phyloP scores from a whole-genome alignment of 768 basidiomycete species.

The Rhodocollybia butyracea region DNA sequence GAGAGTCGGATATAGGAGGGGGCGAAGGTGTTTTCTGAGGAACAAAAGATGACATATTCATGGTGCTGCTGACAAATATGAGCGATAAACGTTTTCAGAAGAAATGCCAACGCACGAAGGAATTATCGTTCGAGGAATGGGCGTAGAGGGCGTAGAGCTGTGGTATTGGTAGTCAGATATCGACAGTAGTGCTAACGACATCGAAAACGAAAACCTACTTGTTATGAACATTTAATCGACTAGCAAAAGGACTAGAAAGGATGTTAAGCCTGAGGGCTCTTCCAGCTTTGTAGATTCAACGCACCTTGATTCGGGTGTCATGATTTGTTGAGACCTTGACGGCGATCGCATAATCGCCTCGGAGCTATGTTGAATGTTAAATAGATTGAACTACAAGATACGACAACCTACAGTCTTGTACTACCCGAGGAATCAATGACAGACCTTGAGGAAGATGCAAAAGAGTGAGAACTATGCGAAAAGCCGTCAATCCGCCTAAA shows the following conservation, averaged over 20 bases:
- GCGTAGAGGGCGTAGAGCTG: not conserved
- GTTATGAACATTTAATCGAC: not conserved
- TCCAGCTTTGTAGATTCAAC: not conserved
- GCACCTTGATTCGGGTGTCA: slow-evolving; percentile 16
- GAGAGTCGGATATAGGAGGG: slow-evolving; percentile 8
- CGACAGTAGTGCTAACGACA: not conserved
- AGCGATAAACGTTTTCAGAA: not conserved
- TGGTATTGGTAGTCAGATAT: not conserved
- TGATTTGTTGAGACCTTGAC: slow-evolving; percentile 7
- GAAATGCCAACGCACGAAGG: not conserved
- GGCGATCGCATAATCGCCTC: not conserved
- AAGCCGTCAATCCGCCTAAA: not conserved
- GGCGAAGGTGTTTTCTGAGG: slow-evolving; percentile 4
- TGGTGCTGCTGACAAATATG: not conserved
- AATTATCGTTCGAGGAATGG: not conserved
- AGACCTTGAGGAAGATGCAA: slow-evolving; percentile 3
- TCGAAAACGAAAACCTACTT: not conserved
- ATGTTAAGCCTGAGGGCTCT: not conserved
- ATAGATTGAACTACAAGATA: not conserved
- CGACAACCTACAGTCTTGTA: not conserved
- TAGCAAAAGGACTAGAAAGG: not conserved
- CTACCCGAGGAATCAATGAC: not conserved
- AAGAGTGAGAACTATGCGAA: slow-evolving; percentile 1
- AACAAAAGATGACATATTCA: slow-evolving; percentile 2
- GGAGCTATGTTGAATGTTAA: not conserved